Base-by-base conservation (phyloP, 2,329 filamentous ascomycete genomes). In the Ceratocystis diversiconidia region DNA sequence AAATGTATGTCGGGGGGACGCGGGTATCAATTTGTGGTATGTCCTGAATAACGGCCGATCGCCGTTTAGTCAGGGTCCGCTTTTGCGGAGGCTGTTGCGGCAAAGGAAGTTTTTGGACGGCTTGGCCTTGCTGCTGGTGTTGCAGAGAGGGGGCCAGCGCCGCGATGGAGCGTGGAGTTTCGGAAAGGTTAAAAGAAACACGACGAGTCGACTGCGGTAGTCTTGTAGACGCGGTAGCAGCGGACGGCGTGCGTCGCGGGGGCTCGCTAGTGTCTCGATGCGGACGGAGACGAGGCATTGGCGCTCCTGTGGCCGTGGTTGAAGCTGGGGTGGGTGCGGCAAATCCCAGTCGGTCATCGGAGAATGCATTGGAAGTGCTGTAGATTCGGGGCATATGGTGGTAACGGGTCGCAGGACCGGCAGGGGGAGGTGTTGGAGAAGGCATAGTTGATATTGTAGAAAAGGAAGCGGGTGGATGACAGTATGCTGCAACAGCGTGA, bases 21-120 rank as follows among this genome's bases (percentile, higher is more conserved):
- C 64, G 57, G 30, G 64, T 65, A 36, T 65, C 59, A n/a, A 65
- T 65, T 2, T 65, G 64, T 12, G 64, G 64, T 5, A 62, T 36
- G 15, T 55, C 59, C 28, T 30, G 64, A 10, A 43, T 43, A 7
- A 65, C 19, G 4, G 50, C 52, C 28, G 64, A 65, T 46, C 64
- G 64, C n/a, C 59, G 59, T 22, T 44, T 61, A 10, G 25, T 55
- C 17, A 41, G 60, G 8, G 36, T 28, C 17, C 44, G 61, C 57
- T 41, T 61, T n/a, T 61, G 52, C 43, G 30, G n/a, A 32, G 44
- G 44, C 19, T 63, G 61, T 63, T 63, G 57, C 10, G 32, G 8
- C 12, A 61, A n/a, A 4, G 57, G 57, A 3, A 41, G 19, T n/a
- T 48, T 62, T 3, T 62, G 61, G 41, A 17, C 5, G 5, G 61